Evolutionary conservation across 78 protist genomes (phyloP).

Genomic region (Mastigamoeba balamuthi): DNA sequence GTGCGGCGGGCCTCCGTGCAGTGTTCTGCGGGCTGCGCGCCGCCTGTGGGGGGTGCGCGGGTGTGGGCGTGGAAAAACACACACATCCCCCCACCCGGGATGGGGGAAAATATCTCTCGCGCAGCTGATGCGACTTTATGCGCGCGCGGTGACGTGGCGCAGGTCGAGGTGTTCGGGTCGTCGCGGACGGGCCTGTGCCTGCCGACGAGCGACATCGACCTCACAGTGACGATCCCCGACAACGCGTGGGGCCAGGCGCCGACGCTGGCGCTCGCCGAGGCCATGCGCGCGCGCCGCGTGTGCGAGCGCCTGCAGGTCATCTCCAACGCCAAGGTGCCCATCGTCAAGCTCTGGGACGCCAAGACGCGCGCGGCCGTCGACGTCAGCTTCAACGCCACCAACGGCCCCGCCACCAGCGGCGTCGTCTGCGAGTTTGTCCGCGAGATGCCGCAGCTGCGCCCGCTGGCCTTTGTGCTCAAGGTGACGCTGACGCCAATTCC

Average conservation of each 20-base stretch:
- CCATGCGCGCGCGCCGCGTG: not conserved
- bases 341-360: conserved; percentile 11
- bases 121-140: too few relatives aligned
- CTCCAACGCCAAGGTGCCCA: conserved; percentile 29
- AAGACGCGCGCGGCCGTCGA: conserved; percentile 6
- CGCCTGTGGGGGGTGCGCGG: too few relatives aligned
- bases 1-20: too few relatives aligned
- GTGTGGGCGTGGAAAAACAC: too few relatives aligned
- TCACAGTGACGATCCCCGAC: not conserved
- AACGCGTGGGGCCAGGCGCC: not conserved
- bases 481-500: too few relatives aligned
- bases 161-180: conserved; percentile 15
- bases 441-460: too few relatives aligned
- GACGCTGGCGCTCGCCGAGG: not conserved
- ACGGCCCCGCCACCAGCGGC: conserved; percentile 7
- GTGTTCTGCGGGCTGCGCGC: too few relatives aligned
- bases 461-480: too few relatives aligned
- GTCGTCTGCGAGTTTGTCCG: too few relatives aligned
- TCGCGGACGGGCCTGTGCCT: conserved; percentile 8
- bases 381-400: conserved; percentile 8
- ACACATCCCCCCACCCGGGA: too few relatives aligned
- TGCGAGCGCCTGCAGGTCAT: not conserved
- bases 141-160: not conserved
- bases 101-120: too few relatives aligned
- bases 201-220: conserved; percentile 36